Evolutionary conservation across 169 alveolate species (phyloP).

Genomic region (Eimeria acervulina): DNA sequence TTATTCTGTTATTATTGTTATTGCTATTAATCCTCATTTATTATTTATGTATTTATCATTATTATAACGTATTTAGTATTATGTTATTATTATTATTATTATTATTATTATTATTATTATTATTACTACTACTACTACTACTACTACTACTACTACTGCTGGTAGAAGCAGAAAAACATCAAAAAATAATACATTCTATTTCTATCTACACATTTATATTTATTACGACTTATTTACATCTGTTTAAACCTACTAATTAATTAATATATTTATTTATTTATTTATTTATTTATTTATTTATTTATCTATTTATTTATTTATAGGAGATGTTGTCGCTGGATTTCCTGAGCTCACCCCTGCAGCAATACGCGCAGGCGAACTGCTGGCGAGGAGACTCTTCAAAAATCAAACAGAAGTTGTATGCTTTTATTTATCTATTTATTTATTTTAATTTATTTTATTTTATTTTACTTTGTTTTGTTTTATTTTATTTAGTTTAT

Average conservation of each 20-base stretch:
- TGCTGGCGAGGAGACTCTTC: slow-evolving; percentile 97
- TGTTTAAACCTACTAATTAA: neutral
- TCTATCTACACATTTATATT: no score
- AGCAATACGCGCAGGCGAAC: slow-evolving; percentile 98
- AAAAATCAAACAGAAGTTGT: slow-evolving; percentile 84
- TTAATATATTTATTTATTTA: neutral
- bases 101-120: no score
- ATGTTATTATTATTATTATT: neutral
- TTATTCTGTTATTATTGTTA: neutral
- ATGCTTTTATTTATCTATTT: no score
- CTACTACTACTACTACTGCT: no score
- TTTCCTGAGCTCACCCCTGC: slow-evolving; percentile 98
- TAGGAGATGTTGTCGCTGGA: slow-evolving; percentile 89
- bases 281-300: neutral
- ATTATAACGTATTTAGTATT: no score
- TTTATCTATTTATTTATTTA: neutral
- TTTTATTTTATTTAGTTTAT: no score
- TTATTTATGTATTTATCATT: neutral
- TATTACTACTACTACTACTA: no score
- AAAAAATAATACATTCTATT: neutral
- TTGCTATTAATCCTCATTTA: neutral
- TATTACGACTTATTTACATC: no score
- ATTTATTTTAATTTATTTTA: no score
- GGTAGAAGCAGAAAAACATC: no score
- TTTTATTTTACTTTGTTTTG: no score